These are phyloP conservation scores for Hypoxylon subgilvum DNA, from an alignment of 495 filamentous ascomycete species.

Conservation along the genomic window DNA sequence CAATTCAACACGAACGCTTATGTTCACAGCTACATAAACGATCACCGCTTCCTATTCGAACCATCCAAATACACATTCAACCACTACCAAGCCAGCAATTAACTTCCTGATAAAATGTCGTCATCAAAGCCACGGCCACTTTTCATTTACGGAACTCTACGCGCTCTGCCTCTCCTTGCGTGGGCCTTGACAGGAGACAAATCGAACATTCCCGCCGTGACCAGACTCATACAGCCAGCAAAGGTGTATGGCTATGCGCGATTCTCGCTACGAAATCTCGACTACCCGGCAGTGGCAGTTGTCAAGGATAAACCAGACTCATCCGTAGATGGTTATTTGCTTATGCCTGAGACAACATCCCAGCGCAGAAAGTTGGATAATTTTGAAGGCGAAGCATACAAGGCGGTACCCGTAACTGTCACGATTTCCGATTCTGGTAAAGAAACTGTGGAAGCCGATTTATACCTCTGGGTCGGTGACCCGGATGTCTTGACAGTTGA, in stretches of 20 bases:
- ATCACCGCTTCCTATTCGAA: too few species aligned
- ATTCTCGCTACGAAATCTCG: not conserved
- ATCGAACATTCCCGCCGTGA: slow-evolving; percentile 2
- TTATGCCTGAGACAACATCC: slow-evolving; percentile 16
- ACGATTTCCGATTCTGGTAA: slow-evolving; percentile 9
- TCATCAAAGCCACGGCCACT: slow-evolving; percentile 11
- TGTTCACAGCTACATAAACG: too few species aligned
- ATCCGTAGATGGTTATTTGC: slow-evolving; percentile 27
- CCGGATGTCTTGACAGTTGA: not conserved
- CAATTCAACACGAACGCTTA: too few species aligned
- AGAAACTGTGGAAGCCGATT: slow-evolving; percentile 22
- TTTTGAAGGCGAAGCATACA: slow-evolving; percentile 31
- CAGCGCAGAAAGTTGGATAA: slow-evolving; percentile 33
- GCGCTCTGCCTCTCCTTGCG: slow-evolving; percentile 25
- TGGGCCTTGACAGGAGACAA: slow-evolving; percentile 24
- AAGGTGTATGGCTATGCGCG: slow-evolving; percentile 5
- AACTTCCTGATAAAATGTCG: not conserved
- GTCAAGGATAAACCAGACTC: slow-evolving; percentile 7
- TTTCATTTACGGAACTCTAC: slow-evolving; percentile 30
- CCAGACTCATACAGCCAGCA: slow-evolving; percentile 7
- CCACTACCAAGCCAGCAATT: too few species aligned
- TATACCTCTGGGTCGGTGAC: slow-evolving; percentile 29
- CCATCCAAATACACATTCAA: too few species aligned
- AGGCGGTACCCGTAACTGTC: slow-evolving; percentile 16
- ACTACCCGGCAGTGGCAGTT: slow-evolving; percentile 32